Percentiles rank a stretch among this genome's conserved stretches.
Conservation (phyloP, 148 eudicot species). For the Drosera capensis region DNA sequence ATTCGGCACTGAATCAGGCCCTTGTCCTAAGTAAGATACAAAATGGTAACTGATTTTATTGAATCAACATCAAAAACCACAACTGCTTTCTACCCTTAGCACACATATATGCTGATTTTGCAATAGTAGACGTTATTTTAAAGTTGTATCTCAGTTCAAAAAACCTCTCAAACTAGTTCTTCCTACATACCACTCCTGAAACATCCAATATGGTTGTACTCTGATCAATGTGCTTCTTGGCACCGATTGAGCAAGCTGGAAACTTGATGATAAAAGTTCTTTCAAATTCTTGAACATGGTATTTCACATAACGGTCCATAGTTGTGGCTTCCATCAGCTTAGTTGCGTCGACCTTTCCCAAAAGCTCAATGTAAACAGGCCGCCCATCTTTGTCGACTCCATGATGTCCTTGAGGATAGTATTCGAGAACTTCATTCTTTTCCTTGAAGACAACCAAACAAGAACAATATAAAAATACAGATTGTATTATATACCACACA, state of each 20-base stretch:
- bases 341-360: slow-evolving; percentile 58
- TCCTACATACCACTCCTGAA: slow-evolving; percentile 70
- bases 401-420: slow-evolving; percentile 75
- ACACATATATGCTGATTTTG: not conserved
- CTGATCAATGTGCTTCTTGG: slow-evolving; percentile 62
- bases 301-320: slow-evolving; percentile 57
- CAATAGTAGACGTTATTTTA: too few relatives aligned
- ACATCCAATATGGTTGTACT: slow-evolving; percentile 79
- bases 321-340: slow-evolving; percentile 76
- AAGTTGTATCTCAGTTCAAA: too few relatives aligned
- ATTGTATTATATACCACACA: not conserved
- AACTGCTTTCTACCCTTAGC: not conserved
- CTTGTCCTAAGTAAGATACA: too few relatives aligned
- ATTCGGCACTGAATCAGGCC: too few relatives aligned
- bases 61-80: not conserved
- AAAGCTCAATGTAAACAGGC: slow-evolving; percentile 62
- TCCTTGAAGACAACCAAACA: slow-evolving; percentile 23
- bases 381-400: slow-evolving; percentile 89
- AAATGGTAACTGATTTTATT: slow-evolving; percentile 6
- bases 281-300: slow-evolving; percentile 78
- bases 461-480: not conserved
- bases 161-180: slow-evolving; percentile 4
- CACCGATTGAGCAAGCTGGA: slow-evolving; percentile 85
- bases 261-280: slow-evolving; percentile 45
- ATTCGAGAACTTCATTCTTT: slow-evolving; percentile 48